Conservation (phyloP, 2,329 filamentous ascomycete species). For the Paracoccidioides lutzii region DNA sequence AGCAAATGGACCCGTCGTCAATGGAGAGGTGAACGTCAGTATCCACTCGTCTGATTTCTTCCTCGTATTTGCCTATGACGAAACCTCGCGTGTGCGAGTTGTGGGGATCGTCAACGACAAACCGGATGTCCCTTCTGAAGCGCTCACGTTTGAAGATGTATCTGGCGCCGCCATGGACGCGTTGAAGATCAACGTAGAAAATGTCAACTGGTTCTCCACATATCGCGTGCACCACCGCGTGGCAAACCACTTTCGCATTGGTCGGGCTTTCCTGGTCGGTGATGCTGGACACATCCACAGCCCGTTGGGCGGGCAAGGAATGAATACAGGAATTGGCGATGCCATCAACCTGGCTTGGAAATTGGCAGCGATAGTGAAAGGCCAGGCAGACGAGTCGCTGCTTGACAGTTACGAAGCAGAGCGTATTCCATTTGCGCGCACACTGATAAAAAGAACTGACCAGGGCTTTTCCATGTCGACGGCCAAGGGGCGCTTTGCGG, state of each 20-base stretch:
- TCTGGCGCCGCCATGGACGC: slow-evolving; percentile 7
- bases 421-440: slow-evolving; percentile 35
- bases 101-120: slow-evolving; percentile 16
- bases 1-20: slow-evolving; percentile 18
- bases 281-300: slow-evolving; percentile 47
- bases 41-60: slow-evolving; percentile 26
- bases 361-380: slow-evolving; percentile 34
- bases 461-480: slow-evolving; percentile 28
- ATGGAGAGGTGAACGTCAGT: slow-evolving; percentile 22
- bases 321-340: slow-evolving; percentile 46
- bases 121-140: neutral
- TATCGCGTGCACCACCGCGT: slow-evolving; percentile 37
- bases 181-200: slow-evolving; percentile 16
- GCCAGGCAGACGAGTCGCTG: slow-evolving; percentile 26
- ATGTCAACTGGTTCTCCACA: slow-evolving; percentile 30
- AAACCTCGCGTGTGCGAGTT: slow-evolving; percentile 15
- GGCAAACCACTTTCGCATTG: slow-evolving; percentile 32
- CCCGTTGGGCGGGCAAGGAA: slow-evolving; percentile 44
- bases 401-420: slow-evolving; percentile 39
- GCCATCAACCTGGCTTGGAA: slow-evolving; percentile 43
- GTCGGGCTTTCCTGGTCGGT: slow-evolving; percentile 42
- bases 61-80: slow-evolving; percentile 20
- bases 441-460: slow-evolving; percentile 33
- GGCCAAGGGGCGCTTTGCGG: slow-evolving; percentile 29
- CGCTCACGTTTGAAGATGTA: slow-evolving; percentile 21